A percentile compares a stretch with the other conserved stretches of the same genome.
These are phyloP conservation scores for Mucor indicus DNA, from an alignment of 371 early-diverging fungal genomes.

Conservation along the genomic window DNA sequence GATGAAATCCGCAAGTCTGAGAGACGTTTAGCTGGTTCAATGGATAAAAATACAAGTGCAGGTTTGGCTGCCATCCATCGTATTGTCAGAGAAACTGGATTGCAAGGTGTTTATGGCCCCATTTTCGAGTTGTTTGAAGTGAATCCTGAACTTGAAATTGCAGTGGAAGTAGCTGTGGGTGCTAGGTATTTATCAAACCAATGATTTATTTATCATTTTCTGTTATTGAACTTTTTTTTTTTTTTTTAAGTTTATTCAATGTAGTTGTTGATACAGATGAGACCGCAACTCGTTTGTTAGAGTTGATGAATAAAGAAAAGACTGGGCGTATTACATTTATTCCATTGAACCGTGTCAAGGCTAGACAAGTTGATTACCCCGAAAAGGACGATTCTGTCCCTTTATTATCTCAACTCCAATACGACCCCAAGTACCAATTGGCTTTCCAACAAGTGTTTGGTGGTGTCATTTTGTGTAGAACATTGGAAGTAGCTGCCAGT, in stretches of 20 bases:
- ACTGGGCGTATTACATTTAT: conserved; percentile 95
- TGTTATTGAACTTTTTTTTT: not conserved
- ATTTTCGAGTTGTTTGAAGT: conserved; percentile 91
- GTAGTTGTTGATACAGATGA: conserved; percentile 96
- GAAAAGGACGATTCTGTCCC: conserved; percentile 79
- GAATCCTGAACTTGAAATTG: conserved; percentile 76
- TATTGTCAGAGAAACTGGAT: conserved; percentile 59
- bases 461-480: conserved; percentile 82
- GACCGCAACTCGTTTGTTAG: conserved; percentile 80
- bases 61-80: conserved; percentile 73
- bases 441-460: conserved; percentile 90
- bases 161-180: conserved; percentile 93
- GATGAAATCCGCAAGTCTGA: conserved; percentile 81
- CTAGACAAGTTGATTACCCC: conserved; percentile 61
- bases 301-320: conserved; percentile 70
- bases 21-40: conserved; percentile 64
- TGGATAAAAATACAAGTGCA: conserved; percentile 76
- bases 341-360: conserved; percentile 87
- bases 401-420: conserved; percentile 73
- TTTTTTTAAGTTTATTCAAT: conserved; percentile 80
- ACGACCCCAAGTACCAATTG: conserved; percentile 58
- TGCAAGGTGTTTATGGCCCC: conserved; percentile 88
- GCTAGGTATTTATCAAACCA: conserved; percentile 43
- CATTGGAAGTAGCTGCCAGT: conserved; percentile 79
- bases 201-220: not conserved